Evolutionary conservation across 2,329 filamentous ascomycete species (phyloP), one percentile per base, ranked within the genome.

Genomic region (Pseudogymnoascus sp.): DNA sequence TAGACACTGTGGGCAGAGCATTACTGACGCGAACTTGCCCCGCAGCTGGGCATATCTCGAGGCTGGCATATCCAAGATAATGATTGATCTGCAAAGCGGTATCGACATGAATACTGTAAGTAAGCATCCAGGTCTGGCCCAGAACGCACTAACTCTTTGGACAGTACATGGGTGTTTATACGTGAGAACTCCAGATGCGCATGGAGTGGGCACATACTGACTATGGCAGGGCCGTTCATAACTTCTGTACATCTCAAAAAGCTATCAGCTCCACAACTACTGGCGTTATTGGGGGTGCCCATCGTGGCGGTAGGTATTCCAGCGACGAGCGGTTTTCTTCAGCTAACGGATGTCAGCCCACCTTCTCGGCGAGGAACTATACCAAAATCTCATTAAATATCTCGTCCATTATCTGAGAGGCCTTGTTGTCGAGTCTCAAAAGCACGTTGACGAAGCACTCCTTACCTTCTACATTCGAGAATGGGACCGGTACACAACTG

Each of bases 231-330:
- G 92, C 93, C 65, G 95, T 99, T 60, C 95, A 99, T 79, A 97
- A 99, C 79, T 99, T 99, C 77, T 99, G 95, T 76, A 99, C 95
- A 63, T 96, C 95, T 23, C 95, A 97, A 76, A 97, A 97, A 75
- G 91, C 91, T 1, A 87, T 93, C 50, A 83, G 85, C n/a, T 81
- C 84, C 61, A 77, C 77, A 13, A 74, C 73, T 23, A 66, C 69
- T 68, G 77, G 75, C 29, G 73, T 73, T 68, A 77, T 81, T 37
- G 79, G 79, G 40, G 79, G 77, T 33, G 83, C 84, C 67, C 88
- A 91, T 74, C 82, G 89, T 67, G 92, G 92, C 76, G 90, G 90
- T 87, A 79, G 53, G 75, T 68, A 44, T 38, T 62, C 44, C 23
- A 61, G 60, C 64, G 9, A 63, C 60, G 35, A 61, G 35, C 59